Base-by-base conservation (phyloP, 768 basidiomycete species). In the Grammothele lineata region DNA sequence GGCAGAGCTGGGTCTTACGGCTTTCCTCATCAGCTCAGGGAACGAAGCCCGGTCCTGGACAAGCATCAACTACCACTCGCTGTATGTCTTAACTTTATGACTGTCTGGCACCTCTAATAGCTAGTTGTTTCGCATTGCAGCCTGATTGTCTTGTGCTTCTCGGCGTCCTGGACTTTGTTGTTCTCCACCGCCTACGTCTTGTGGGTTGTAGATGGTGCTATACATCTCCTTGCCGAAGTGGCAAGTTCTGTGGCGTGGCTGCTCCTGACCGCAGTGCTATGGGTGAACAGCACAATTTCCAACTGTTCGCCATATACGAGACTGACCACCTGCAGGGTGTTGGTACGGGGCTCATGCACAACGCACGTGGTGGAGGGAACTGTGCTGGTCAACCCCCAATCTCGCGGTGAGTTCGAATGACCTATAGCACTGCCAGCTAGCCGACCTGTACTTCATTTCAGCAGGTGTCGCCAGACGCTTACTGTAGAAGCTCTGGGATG, bases 161-260 rank as follows among this genome's bases (percentile, higher is more conserved):
- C 57, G 38, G 51, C 61, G 9, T 55, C 55, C 7, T 90, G 88
- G 87, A 89, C 87, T n/a, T 71, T 77, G 1, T 55, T 87, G 35
- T 89, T 87, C 61, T 75, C 81, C 12, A 69, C 75, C 11, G 78
- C 80, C 26, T 91, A 89, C 58, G 69, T 87, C 53, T 56, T 87
- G 25, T 89, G 84, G 81, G 76, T 83, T 36, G 65, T 84, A 32
- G 80, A 81, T 43, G 81, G 83, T 39, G 77, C 75, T 4, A 73
- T 77, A 37, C 81, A 83, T 61, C 62, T 86, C 35, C 71, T 90
- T 18, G 87, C 86, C n/a, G 83, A 78, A 61, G 70, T 90, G 35
- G 85, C 87, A 19, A 85, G 85, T 53, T 90, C 87, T 15, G 75
- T 87, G 17, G 61, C 83, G 45, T 91, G 87, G 87, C 68, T 90